Evolutionary conservation across 1,284 basidiomycete species (phyloP), one percentile per base, ranked within the genome.

Genomic region (Austropuccinia psidii): DNA sequence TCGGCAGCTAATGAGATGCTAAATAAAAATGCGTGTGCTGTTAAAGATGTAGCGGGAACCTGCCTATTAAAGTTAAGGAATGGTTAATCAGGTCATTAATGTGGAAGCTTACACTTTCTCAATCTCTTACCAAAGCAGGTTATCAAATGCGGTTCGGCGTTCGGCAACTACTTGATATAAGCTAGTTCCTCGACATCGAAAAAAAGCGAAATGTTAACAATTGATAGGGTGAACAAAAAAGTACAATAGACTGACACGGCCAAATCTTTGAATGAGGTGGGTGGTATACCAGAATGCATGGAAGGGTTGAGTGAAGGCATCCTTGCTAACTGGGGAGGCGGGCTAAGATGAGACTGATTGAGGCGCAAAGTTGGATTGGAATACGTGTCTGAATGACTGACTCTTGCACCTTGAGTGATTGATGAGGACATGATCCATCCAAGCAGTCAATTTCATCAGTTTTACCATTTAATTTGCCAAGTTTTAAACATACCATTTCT

Each of bases 21-120:
- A 61, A 75, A 75, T 24, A 75, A 54, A 41, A 75, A 75, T 1
- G 75, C 75, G 39, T 75, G 73, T 24, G 74, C 69, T n/a, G 54
- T 75, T n/a, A 41, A 24, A 27, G 65, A 33, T 49, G 70, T 75
- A 15, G 68, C 68, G 6, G 68, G 68, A 17, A 72, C 68, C 52
- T 72, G 68, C 68, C 68, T 72, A 39, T 4, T 11, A 31, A 58
- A 58, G n/a, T n/a, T n/a, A n/a, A n/a, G n/a, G n/a, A 58, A 29
- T 31, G 21, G 35, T 31, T 5, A 13, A 58, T 33, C 6, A 17
- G 8, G 11, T 15, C 27, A 21, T 52, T 8, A 13, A 52, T 11
- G 27, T 11, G 27, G 17, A 24, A 31, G 6, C 55, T 8, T 13
- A 24, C 13, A 29, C 21, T 11, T 31, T 7, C 27, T 21, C 31